Conservation (phyloP, 768 basidiomycete genomes). For the Tricholomella constricta region DNA sequence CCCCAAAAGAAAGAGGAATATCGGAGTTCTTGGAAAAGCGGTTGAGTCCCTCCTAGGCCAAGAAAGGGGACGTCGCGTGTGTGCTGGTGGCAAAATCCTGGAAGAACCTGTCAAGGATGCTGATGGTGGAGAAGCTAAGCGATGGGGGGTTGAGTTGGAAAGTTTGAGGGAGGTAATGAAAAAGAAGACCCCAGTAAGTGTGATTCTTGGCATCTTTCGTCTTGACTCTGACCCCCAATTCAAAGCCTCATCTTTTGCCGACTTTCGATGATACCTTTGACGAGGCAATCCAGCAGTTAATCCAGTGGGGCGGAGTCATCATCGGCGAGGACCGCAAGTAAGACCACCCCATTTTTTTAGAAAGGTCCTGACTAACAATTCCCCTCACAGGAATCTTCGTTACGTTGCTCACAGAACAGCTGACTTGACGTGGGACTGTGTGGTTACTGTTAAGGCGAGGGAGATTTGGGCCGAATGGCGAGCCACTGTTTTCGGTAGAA, state of each 20-base stretch:
- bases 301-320: conserved; percentile 72
- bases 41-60: conserved; percentile 65
- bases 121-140: conserved; percentile 71
- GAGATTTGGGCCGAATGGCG: conserved; percentile 73
- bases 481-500: conserved; percentile 57
- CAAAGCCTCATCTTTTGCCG: conserved; percentile 55
- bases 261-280: conserved; percentile 74
- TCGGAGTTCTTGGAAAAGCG: conserved; percentile 73
- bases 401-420: conserved; percentile 77
- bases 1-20: conserved; percentile 69
- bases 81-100: conserved; percentile 48
- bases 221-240: conserved; percentile 7
- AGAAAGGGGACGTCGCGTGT: conserved; percentile 66
- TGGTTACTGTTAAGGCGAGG: conserved; percentile 63
- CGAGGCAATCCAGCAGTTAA: conserved; percentile 76
- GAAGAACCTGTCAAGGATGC: conserved; percentile 36
- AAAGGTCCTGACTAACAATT: conserved; percentile 16
- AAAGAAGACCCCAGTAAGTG: conserved; percentile 55
- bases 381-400: conserved; percentile 56
- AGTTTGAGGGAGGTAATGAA: conserved; percentile 59
- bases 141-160: conserved; percentile 72
- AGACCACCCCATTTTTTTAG: conserved; percentile 30
- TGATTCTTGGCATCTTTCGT: conserved; percentile 2
- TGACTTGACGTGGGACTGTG: conserved; percentile 67
- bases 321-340: conserved; percentile 66